Percentiles rank a stretch among this genome's conserved stretches.
These are phyloP conservation scores for Cystoisospora suis DNA, from an alignment of 169 alveolate genomes.

Conservation along the genomic window DNA sequence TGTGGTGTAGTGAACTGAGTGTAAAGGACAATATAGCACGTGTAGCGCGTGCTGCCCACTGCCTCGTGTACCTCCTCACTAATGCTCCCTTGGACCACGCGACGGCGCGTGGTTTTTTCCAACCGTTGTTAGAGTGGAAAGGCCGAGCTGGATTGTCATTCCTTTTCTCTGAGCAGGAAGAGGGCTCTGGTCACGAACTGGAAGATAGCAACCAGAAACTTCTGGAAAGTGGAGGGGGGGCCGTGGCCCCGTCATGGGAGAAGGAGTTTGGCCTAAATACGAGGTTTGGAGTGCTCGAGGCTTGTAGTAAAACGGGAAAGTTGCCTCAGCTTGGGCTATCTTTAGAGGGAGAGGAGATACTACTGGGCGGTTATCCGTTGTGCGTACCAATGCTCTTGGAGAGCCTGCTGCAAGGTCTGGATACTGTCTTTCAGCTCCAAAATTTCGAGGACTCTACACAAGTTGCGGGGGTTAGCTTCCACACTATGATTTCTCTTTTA, in stretches of 20 bases:
- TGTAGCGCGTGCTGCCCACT: constrained; percentile 1
- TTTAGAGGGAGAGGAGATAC: background rate
- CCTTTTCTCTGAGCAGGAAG: background rate
- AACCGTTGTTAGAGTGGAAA: too few species aligned
- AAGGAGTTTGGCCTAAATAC: too few species aligned
- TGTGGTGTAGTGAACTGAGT: background rate
- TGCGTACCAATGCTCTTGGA: background rate
- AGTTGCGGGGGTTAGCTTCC: background rate
- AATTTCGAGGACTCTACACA: background rate
- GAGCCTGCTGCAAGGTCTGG: constrained; percentile 10
- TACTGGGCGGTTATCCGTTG: background rate
- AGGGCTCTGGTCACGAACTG: background rate
- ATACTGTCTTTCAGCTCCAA: background rate
- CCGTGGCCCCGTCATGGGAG: too few species aligned
- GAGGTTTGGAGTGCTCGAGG: too few species aligned
- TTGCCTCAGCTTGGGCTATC: background rate
- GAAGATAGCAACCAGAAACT: background rate
- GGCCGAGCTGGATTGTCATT: background rate
- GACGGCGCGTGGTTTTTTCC: too few species aligned
- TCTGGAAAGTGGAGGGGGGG: background rate
- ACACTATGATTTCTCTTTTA: background rate
- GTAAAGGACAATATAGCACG: constrained; percentile 17
- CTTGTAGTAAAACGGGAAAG: background rate
- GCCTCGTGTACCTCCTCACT: background rate
- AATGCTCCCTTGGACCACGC: background rate